These are phyloP conservation scores for Patellifolia procumbens DNA, from an alignment of 179 eudicot species.

Conservation along the genomic window DNA sequence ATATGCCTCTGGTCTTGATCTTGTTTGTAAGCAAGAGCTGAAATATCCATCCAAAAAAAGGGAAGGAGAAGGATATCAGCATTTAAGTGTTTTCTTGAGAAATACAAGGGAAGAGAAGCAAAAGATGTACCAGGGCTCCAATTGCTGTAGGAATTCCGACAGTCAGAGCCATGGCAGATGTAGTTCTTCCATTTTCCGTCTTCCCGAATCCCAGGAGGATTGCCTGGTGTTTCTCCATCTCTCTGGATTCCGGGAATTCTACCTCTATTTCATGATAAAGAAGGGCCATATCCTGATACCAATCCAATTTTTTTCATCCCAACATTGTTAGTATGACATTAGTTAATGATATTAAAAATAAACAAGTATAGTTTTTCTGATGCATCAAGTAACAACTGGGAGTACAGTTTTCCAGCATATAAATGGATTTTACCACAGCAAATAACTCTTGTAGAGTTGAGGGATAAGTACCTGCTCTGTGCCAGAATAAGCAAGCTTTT, in stretches of 20 bases:
- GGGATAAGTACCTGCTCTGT: conserved; percentile 60
- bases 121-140: conserved; percentile 73
- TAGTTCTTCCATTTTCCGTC: conserved; percentile 56
- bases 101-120: background rate
- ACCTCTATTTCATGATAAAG: conserved; percentile 91
- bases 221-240: conserved; percentile 64
- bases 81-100: background rate
- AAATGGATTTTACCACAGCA: background rate
- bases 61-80: background rate
- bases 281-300: conserved; percentile 84
- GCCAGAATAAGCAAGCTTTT: conserved; percentile 68
- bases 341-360: background rate
- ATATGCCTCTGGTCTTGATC: conserved; percentile 69
- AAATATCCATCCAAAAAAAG: background rate
- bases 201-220: conserved; percentile 83
- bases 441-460: conserved; percentile 1
- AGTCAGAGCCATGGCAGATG: conserved; percentile 86
- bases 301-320: background rate
- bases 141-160: conserved; percentile 93
- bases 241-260: conserved; percentile 53
- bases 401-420: background rate
- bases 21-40: conserved; percentile 84
- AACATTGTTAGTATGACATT: too few relatives aligned
- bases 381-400: background rate
- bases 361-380: too few relatives aligned